phyloP scores from a whole-genome alignment of 768 basidiomycete genomes.

The Lepiota subincarnata region DNA sequence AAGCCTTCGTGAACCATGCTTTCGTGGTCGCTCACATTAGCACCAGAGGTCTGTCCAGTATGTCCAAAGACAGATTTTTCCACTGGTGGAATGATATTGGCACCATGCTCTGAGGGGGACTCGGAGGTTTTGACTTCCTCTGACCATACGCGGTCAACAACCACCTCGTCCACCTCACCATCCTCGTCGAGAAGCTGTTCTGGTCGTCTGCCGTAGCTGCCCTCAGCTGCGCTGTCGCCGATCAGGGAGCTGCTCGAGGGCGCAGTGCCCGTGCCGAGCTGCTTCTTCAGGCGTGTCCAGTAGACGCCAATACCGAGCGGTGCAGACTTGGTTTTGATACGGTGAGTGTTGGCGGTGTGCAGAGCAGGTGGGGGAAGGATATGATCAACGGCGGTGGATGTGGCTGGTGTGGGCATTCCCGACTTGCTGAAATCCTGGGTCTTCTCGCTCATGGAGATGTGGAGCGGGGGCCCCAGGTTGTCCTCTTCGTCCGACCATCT shows the following conservation, averaged over 20 bases:
- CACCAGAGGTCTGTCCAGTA: conserved; percentile 5
- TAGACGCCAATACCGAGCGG: conserved; percentile 36
- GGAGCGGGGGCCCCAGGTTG: conserved; percentile 10
- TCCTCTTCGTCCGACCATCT: conserved; percentile 17
- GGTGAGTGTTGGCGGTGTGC: conserved; percentile 21
- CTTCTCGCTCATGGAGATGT: conserved; percentile 15
- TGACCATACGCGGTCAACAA: conserved; percentile 70
- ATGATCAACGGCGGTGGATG: conserved; percentile 24
- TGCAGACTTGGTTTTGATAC: conserved; percentile 28
- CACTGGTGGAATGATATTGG: conserved; percentile 19
- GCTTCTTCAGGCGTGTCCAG: conserved; percentile 51
- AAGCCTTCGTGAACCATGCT: conserved; percentile 20
- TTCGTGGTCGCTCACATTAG: conserved; percentile 29
- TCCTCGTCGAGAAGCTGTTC: conserved; percentile 24
- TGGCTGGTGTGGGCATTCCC: conserved; percentile 16
- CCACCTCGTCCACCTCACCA: conserved; percentile 60
- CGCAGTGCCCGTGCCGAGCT: conserved; percentile 50
- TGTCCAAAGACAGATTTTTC: conserved; percentile 7
- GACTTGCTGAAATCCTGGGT: conserved; percentile 5
- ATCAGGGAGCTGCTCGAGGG: conserved; percentile 52
- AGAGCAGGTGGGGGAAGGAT: conserved; percentile 41
- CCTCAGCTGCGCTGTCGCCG: conserved; percentile 44
- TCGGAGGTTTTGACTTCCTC: conserved; percentile 53
- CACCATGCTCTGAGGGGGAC: conserved; percentile 48
- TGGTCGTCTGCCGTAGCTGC: conserved; percentile 26